Base-by-base conservation (phyloP, 116 monocot genomes). In the Zostera marina region DNA sequence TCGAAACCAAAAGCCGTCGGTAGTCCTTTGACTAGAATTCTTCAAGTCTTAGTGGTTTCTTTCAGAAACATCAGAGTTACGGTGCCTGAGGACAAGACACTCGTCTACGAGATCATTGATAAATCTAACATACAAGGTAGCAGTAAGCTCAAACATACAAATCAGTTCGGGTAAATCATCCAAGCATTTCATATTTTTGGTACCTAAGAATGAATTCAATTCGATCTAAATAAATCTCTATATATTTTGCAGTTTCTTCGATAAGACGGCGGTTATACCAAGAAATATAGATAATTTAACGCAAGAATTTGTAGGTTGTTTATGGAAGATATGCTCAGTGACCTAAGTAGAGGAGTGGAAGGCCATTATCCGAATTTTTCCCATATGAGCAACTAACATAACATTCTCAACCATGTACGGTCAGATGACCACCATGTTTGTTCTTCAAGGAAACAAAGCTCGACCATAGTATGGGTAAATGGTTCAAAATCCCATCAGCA, bases 321-420 rank as follows among this genome's bases (percentile, higher is more conserved):
- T 70, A n/a, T 81, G 84, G 90, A 63, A 62, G 61, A 76, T 84
- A 0, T 81, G 78, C 64, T 81, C 84, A 1, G 76, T 90, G n/a
- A 84, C 84, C 41, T 84, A 84, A 52, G 76, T 90, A 13, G 84
- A 90, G 59, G 90, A 90, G 68, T 76, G 84, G 17, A 84, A 90
- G 68, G 66, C 67, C 47, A 41, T 90, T 5, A 53, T 89, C 8
- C 70, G 71, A 11, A 63, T 89, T 22, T 73, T 89, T 2, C 89
- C 84, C 0, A 70, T 89, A 22, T 89, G 89, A 84, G 87, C 77
- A 7, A 82, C 62, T 22, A 79, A 79, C 52, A 76, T 87, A 44
- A 53, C 79, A 49, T 79, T 87, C 63, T 64, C 79, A 22, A 72
- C 82, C 0, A 79, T 82, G 17, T 87, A 87, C 70, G 63, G 74